Base-by-base conservation (phyloP, 169 alveolate genomes). In the Cryptosporidium viatorum region DNA sequence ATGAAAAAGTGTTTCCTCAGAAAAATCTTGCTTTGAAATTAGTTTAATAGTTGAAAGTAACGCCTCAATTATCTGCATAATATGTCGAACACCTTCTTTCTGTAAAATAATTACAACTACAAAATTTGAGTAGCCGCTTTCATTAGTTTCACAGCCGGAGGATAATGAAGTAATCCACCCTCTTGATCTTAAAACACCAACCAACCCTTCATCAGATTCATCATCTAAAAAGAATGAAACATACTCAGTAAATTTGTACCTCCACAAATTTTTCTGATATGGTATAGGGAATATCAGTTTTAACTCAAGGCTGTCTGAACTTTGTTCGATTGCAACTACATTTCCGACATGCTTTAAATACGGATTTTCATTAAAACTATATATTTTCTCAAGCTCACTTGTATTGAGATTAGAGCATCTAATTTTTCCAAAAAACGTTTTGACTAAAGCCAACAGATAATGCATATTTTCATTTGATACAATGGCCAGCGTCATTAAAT, bases 201-300 rank as follows among this genome's bases (percentile, higher is more conserved):
- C n/a, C n/a, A 73, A 41, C 3, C 86, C 70, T 41, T 73, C 86
- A 1, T 73, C 86, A 41, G 86, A 73, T 23, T 73, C 86, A 59
- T 73, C 86, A 29, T 52, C 70, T 29, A 73, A 41, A 41, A 51
- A 73, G 18, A 51, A 73, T n/a, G 86, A 73, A 58, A 73, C n/a
- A 26, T 73, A 73, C 31, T 73, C 86, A 2, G 71, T 55, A 51
- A 73, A 16, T 23, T 73, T 73, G 21, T 73, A 73, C 14, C 86
- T 50, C 86, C 86, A 73, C 21, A 73, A 37, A 35, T 59, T 73
- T 35, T 73, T 73, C 51, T 73, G 86, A 41, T 52, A 73, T 18
- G 86, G 86, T 23, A 73, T 73, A 29, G 86, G 86, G 55, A 73
- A 73, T 31, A 59, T 59, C 29, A 73, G 58, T 29, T 59, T 73